Conservation (phyloP, 805 yeast genomes). For the Saturnispora kantuleensis region DNA sequence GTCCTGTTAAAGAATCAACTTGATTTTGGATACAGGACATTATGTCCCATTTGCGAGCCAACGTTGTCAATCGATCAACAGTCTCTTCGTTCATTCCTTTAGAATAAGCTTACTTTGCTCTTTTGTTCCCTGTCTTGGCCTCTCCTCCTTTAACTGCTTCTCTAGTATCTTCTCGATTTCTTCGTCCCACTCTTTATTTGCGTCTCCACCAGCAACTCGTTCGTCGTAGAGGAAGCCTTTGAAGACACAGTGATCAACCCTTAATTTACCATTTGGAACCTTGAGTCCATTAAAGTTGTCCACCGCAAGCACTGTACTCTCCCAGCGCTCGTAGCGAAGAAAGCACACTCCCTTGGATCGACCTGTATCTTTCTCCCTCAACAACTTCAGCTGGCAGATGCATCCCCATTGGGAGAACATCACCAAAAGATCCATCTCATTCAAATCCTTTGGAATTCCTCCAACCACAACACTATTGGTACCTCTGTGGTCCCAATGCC, state of each 20-base stretch:
- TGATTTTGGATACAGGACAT: too few species aligned
- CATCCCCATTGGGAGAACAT: slow-evolving; percentile 86
- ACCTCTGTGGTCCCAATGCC: slow-evolving; percentile 82
- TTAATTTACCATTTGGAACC: neutral
- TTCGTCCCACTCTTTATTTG: slow-evolving; percentile 8
- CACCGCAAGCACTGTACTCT: slow-evolving; percentile 74
- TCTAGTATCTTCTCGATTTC: neutral
- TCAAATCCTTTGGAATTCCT: slow-evolving; percentile 50
- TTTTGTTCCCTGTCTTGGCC: neutral
- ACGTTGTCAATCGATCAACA: too few species aligned
- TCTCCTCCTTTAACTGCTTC: neutral
- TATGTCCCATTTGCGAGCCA: too few species aligned
- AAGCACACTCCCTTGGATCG: slow-evolving; percentile 69
- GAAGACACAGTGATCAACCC: slow-evolving; percentile 3
- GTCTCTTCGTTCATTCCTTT: too few species aligned
- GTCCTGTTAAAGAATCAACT: too few species aligned
- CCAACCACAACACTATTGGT: slow-evolving; percentile 76
- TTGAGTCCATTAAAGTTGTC: slow-evolving; percentile 71
- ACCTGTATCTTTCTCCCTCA: slow-evolving; percentile 57
- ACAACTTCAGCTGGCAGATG: slow-evolving; percentile 65
- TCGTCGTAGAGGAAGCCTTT: slow-evolving; percentile 6
- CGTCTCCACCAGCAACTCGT: slow-evolving; percentile 5
- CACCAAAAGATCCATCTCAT: slow-evolving; percentile 65
- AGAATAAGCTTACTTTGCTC: neutral
- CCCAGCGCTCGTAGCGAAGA: slow-evolving; percentile 71